A percentile compares a stretch with the other conserved stretches of the same genome.
Evolutionary conservation across 2,329 filamentous ascomycete species (phyloP).

Genomic region (Colletotrichum lupini): DNA sequence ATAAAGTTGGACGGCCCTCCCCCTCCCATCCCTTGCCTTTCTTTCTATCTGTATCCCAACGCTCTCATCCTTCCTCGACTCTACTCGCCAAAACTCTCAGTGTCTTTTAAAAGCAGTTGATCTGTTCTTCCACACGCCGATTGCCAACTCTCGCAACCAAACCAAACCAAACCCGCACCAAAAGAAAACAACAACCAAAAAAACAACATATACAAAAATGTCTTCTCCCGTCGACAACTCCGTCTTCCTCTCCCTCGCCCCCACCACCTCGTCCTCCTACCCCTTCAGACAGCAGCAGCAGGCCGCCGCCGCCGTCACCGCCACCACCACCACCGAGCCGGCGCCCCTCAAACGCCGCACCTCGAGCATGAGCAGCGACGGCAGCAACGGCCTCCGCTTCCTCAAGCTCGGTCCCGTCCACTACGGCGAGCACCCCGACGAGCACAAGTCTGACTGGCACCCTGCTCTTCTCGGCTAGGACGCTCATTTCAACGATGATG

Average conservation of each 20-base stretch:
- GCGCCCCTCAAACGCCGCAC: slow-evolving; percentile 56
- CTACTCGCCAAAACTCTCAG: background rate
- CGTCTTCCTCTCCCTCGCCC: slow-evolving; percentile 68
- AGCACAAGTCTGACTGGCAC: slow-evolving; percentile 56
- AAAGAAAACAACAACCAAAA: background rate
- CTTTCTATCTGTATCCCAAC: background rate
- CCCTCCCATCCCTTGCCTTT: background rate
- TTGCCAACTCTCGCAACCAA: background rate
- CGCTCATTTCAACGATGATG: background rate
- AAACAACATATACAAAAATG: slow-evolving; percentile 18
- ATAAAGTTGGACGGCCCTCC: slow-evolving; percentile 23
- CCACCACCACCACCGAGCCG: slow-evolving; percentile 41
- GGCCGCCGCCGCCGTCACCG: slow-evolving; percentile 42
- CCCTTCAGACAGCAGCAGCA: slow-evolving; percentile 52
- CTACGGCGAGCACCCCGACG: slow-evolving; percentile 69
- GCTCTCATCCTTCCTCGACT: slow-evolving; percentile 8
- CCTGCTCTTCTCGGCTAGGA: slow-evolving; percentile 21
- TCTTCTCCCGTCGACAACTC: slow-evolving; percentile 36
- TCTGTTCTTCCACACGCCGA: slow-evolving; percentile 5
- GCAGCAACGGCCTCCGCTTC: slow-evolving; percentile 56
- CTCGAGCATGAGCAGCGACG: slow-evolving; percentile 64
- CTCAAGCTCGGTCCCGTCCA: slow-evolving; percentile 74
- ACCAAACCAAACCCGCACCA: background rate
- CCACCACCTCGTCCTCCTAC: slow-evolving; percentile 67
- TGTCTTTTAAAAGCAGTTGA: slow-evolving; percentile 19